phyloP scores from a whole-genome alignment of 306 rosid genomes.

The Fragaria nilgerrensis region DNA sequence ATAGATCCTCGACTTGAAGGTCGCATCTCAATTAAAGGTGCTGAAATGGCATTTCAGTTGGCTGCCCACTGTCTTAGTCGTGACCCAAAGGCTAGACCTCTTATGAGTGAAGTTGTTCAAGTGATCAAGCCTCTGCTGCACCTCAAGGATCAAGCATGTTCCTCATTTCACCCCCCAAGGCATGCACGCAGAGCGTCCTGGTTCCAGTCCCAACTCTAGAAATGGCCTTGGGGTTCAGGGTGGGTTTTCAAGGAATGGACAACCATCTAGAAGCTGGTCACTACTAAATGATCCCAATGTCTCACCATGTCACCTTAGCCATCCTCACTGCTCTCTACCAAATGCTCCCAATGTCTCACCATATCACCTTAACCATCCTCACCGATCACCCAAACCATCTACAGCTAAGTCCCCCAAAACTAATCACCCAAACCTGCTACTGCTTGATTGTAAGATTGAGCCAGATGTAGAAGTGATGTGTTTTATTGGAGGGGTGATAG shows the following conservation, averaged over 20 bases:
- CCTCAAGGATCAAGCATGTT: constrained; percentile 26
- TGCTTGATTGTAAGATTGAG: not conserved
- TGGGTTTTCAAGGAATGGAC: constrained; percentile 15
- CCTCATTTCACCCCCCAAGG: constrained; percentile 28
- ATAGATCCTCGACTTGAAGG: constrained; percentile 59
- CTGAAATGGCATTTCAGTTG: constrained; percentile 33
- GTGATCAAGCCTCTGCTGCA: constrained; percentile 25
- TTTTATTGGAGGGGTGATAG: not conserved
- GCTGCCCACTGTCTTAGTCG: constrained; percentile 38
- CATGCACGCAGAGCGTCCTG: constrained; percentile 19
- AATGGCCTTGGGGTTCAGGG: constrained; percentile 9
- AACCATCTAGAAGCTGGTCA: constrained; percentile 31
- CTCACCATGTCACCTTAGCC: constrained; percentile 23
- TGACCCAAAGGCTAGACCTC: constrained; percentile 48
- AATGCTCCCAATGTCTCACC: constrained; percentile 37
- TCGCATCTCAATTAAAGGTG: constrained; percentile 35
- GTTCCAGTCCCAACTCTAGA: constrained; percentile 20
- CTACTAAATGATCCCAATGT: constrained; percentile 29
- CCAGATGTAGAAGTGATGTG: not conserved
- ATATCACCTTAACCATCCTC: constrained; percentile 15
- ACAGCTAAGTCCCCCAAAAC: constrained; percentile 18
- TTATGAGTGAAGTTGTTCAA: constrained; percentile 57
- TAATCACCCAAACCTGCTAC: not conserved
- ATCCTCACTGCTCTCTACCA: constrained; percentile 20
- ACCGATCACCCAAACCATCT: constrained; percentile 26